Evolutionary conservation across 257 asterid species (phyloP).

Genomic region (Leptodermis oblonga): DNA sequence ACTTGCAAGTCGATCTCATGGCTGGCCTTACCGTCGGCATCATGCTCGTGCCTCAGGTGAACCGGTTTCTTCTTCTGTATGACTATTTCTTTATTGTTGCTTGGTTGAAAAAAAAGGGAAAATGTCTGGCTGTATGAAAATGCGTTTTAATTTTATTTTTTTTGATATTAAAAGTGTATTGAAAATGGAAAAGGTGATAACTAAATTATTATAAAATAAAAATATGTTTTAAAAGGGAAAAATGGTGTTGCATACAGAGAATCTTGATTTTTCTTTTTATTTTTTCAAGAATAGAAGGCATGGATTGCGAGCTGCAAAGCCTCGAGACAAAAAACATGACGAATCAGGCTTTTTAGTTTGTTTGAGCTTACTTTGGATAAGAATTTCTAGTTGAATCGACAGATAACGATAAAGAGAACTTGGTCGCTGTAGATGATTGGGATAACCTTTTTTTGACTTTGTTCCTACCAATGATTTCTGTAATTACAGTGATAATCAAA

Average conservation of each 20-base stretch:
- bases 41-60: slow-evolving; percentile 99
- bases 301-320: background rate
- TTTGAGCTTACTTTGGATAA: background rate
- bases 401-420: background rate
- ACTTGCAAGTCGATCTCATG: slow-evolving; percentile 84
- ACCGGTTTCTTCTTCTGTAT: background rate
- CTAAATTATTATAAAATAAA: no score
- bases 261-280: background rate
- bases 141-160: no score
- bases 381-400: background rate
- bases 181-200: no score
- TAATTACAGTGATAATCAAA: background rate
- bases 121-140: no score
- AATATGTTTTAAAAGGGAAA: no score
- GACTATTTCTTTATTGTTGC: background rate
- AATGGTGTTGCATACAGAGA: no score
- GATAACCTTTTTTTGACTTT: background rate
- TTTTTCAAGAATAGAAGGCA: background rate
- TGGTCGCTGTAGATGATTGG: background rate
- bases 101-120: background rate
- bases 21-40: slow-evolving; percentile 95
- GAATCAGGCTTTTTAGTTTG: background rate
- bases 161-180: no score
- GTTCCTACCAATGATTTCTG: background rate
- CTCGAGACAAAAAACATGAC: background rate